These are phyloP conservation scores for Syzygium oleosum DNA, from an alignment of 345 rosid species.

Conservation along the genomic window DNA sequence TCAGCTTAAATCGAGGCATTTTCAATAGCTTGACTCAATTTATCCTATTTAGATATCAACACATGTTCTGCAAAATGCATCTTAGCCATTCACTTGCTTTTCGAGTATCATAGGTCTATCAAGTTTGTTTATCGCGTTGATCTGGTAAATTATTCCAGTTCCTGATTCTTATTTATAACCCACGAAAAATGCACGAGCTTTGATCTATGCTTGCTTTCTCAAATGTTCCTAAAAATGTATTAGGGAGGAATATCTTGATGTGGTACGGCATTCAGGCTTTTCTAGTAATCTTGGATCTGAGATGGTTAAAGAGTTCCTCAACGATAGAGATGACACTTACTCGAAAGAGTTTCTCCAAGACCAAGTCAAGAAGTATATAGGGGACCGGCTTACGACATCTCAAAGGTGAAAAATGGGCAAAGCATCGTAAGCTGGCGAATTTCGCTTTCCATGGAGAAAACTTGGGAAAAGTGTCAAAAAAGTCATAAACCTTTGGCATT, in stretches of 20 bases:
- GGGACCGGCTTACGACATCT: constrained; percentile 11
- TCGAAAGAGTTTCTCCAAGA: neutral
- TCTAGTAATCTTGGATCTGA: neutral
- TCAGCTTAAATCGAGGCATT: neutral
- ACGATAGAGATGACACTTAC: neutral
- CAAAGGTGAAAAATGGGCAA: constrained; percentile 27
- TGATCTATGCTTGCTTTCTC: neutral
- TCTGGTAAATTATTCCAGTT: neutral
- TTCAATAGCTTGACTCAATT: neutral
- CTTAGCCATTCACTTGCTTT: neutral
- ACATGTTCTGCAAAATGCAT: neutral
- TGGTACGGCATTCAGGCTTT: neutral
- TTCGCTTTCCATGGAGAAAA: constrained; percentile 35
- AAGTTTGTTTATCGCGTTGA: neutral
- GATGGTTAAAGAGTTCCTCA: neutral
- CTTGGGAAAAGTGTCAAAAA: neutral
- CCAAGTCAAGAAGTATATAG: neutral
- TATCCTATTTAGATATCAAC: neutral
- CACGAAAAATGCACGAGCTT: neutral
- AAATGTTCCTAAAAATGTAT: neutral
- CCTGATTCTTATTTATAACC: neutral
- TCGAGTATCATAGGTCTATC: neutral
- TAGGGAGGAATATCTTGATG: neutral
- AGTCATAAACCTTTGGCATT: too few relatives aligned
- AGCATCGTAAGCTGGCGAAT: constrained; percentile 29